phyloP scores from a whole-genome alignment of 495 filamentous ascomycete species.

The Penicillium salamii region DNA sequence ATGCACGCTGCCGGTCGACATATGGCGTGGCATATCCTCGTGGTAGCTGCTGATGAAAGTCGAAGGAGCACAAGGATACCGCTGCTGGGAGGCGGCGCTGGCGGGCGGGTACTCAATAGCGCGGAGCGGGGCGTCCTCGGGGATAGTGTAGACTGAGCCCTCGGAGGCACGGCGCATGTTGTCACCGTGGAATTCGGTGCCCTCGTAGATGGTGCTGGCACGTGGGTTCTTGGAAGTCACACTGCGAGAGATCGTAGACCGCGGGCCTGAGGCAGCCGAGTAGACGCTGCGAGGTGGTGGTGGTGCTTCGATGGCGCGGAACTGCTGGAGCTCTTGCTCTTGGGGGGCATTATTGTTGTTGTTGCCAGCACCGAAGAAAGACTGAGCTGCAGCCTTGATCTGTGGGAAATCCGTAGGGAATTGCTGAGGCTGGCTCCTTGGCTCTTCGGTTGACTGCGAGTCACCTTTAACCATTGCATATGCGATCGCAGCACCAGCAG shows the following conservation, averaged over 20 bases:
- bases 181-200: constrained; percentile 35
- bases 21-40: constrained; percentile 30
- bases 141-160: constrained; percentile 35
- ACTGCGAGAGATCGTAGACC: constrained; percentile 32
- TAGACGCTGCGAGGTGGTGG: constrained; percentile 36
- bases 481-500: constrained; percentile 69
- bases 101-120: constrained; percentile 44
- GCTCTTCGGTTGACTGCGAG: constrained; percentile 24
- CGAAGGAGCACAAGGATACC: constrained; percentile 32
- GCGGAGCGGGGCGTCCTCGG: constrained; percentile 34
- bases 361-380: constrained; percentile 20
- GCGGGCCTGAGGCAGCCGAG: constrained; percentile 30
- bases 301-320: constrained; percentile 43
- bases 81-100: constrained; percentile 22
- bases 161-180: constrained; percentile 38
- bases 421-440: constrained; percentile 23
- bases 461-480: constrained; percentile 66
- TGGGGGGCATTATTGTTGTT: constrained; percentile 12
- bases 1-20: constrained; percentile 30
- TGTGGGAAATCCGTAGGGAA: constrained; percentile 28
- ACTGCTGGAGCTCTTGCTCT: not conserved
- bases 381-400: constrained; percentile 23
- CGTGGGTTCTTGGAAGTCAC: constrained; percentile 39
- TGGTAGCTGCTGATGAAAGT: constrained; percentile 43
- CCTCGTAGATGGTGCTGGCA: constrained; percentile 44